Percentiles rank a stretch among this genome's conserved stretches.
Evolutionary conservation across 176 grass and related monocot species (phyloP).

Genomic region (sorghum (Sorghum bicolor)): DNA sequence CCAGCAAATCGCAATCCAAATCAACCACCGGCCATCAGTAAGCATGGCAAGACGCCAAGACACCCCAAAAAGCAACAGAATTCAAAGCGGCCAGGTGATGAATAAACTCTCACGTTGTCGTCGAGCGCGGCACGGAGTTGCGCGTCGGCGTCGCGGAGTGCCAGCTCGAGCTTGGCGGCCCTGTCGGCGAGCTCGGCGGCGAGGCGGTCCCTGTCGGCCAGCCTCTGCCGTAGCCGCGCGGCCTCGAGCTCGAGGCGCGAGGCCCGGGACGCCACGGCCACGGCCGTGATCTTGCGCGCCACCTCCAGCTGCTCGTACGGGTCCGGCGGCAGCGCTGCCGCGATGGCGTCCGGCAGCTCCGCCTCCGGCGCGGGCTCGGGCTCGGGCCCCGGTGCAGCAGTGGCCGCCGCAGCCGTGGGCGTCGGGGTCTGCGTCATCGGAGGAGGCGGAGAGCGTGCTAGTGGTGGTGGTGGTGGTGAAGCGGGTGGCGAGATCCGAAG

Average conservation of each 20-base stretch:
- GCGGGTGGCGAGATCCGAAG: slow-evolving; percentile 40
- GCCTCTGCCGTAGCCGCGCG: slow-evolving; percentile 49
- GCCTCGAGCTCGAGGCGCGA: slow-evolving; percentile 76
- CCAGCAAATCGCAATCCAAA: neutral
- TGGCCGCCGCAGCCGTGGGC: neutral
- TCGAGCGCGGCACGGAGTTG: slow-evolving; percentile 48
- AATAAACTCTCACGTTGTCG: slow-evolving; percentile 50
- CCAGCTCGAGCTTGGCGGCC: slow-evolving; percentile 49
- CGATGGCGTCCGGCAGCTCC: slow-evolving; percentile 69
- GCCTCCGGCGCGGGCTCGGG: neutral
- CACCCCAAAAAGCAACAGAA: neutral
- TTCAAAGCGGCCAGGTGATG: neutral
- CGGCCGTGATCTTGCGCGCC: slow-evolving; percentile 81
- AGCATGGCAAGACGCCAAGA: neutral
- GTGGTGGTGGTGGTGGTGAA: neutral
- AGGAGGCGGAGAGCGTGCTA: neutral
- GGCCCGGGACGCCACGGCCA: slow-evolving; percentile 67
- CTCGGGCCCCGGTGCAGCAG: neutral
- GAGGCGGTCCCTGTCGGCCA: slow-evolving; percentile 65
- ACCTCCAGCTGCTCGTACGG: slow-evolving; percentile 96
- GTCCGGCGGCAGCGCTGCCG: slow-evolving; percentile 75
- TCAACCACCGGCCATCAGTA: neutral
- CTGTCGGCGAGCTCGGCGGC: slow-evolving; percentile 64
- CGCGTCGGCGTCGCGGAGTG: slow-evolving; percentile 57
- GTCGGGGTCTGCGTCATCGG: slow-evolving; percentile 42